Percentiles rank a stretch among this genome's conserved stretches.
Evolutionary conservation across 73 alveolate species (phyloP).

Genomic region (Paramecium tetraurelia): DNA sequence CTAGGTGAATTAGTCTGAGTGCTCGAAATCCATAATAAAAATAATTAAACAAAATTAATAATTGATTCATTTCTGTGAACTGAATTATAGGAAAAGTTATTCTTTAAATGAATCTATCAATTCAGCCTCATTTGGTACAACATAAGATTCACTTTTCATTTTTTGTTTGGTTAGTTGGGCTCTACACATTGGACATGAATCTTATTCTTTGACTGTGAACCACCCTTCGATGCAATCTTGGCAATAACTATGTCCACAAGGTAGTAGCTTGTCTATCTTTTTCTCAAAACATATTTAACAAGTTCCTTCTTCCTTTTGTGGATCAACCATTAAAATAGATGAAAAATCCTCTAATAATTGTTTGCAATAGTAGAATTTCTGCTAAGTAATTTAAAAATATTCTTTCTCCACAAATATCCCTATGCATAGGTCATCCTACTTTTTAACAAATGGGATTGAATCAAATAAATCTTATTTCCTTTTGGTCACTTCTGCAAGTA

Average conservation of each 20-base stretch:
- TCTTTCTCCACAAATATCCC: not conserved
- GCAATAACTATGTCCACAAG: conserved; percentile 44
- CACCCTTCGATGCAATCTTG: not conserved
- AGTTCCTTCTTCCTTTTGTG: not conserved
- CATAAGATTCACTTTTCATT: not conserved
- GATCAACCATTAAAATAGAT: not conserved
- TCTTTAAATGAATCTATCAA: conserved; percentile 7
- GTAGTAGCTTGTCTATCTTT: not conserved
- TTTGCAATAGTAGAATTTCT: not conserved
- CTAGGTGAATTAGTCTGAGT: not conserved
- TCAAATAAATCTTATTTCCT: not conserved
- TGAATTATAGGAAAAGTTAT: not conserved
- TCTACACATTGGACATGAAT: conserved; percentile 49
- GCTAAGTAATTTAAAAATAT: not conserved
- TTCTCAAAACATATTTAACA: conserved; percentile 32
- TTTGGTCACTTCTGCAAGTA: not conserved
- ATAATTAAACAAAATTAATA: not conserved
- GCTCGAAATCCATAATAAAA: not conserved
- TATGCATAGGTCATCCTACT: not conserved
- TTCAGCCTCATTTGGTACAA: conserved; percentile 19
- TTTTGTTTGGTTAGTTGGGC: not conserved
- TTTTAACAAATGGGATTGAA: not conserved
- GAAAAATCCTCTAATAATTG: not conserved
- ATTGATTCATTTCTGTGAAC: not conserved
- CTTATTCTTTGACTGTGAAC: not conserved